Conservation (phyloP, 148 eudicot species). For the Rhododendron simsii region DNA sequence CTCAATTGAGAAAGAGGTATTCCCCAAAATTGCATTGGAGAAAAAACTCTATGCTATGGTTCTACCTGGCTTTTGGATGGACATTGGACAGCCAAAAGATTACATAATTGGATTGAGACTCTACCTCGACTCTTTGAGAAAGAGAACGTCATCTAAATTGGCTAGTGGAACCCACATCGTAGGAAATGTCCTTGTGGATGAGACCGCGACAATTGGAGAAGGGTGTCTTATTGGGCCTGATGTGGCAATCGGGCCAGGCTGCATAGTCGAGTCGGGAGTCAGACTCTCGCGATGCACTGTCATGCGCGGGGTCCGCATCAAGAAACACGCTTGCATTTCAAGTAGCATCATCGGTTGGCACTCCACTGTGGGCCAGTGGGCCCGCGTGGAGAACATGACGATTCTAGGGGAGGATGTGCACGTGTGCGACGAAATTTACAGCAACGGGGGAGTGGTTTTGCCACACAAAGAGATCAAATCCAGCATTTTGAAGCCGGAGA, state of each 20-base stretch:
- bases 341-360: conserved; percentile 93
- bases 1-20: conserved; percentile 88
- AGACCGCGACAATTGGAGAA: conserved; percentile 75
- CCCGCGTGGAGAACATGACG: conserved; percentile 86
- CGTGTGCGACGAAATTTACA: conserved; percentile 78
- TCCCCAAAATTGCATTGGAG: conserved; percentile 72
- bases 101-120: conserved; percentile 87
- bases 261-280: conserved; percentile 84
- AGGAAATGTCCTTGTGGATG: conserved; percentile 83
- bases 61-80: conserved; percentile 97
- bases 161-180: conserved; percentile 59
- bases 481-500: conserved; percentile 88
- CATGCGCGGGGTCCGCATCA: conserved; percentile 84
- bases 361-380: conserved; percentile 91
- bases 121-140: conserved; percentile 74
- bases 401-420: conserved; percentile 91
- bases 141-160: conserved; percentile 50
- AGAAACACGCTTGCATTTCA: conserved; percentile 77
- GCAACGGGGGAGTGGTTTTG: conserved; percentile 84
- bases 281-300: conserved; percentile 88
- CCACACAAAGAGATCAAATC: conserved; percentile 93
- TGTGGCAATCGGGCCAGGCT: conserved; percentile 93
- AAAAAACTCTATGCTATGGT: conserved; percentile 74
- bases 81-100: conserved; percentile 91
- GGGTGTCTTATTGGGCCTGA: conserved; percentile 97